These are phyloP conservation scores for Penicillium nordicum DNA, from an alignment of 2,329 filamentous ascomycete genomes.

Conservation along the genomic window DNA sequence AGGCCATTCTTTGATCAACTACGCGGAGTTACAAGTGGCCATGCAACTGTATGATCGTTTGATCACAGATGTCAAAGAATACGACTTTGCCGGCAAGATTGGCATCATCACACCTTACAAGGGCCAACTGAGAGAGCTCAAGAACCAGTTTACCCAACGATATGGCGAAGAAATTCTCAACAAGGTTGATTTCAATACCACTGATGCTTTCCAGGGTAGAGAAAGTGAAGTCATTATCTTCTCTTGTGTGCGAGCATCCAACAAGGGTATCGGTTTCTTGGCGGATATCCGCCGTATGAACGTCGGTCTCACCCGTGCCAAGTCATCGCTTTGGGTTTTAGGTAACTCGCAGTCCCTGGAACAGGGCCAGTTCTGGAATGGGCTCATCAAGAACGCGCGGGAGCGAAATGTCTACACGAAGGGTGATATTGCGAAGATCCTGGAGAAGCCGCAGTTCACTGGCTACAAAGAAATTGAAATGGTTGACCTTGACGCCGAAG, in stretches of 20 bases:
- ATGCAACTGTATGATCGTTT: constrained; percentile 80
- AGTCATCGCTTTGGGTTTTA: constrained; percentile 93
- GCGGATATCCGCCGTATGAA: constrained; percentile 99
- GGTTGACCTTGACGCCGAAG: constrained; percentile 32
- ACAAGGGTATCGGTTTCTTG: constrained; percentile 96
- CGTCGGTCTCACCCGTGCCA: constrained; percentile 92
- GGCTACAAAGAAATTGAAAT: constrained; percentile 46
- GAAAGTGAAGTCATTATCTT: constrained; percentile 99
- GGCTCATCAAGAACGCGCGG: constrained; percentile 78
- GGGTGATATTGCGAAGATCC: constrained; percentile 57
- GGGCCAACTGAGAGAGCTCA: constrained; percentile 79
- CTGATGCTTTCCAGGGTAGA: constrained; percentile 93
- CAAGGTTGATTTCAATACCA: constrained; percentile 94
- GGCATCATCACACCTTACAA: constrained; percentile 99
- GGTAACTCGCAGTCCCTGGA: constrained; percentile 84
- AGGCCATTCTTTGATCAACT: constrained; percentile 87
- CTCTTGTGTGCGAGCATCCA: constrained; percentile 90
- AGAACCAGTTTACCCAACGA: constrained; percentile 64
- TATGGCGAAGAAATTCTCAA: constrained; percentile 75
- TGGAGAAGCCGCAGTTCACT: constrained; percentile 52
- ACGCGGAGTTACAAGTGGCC: constrained; percentile 80
- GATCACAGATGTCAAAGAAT: constrained; percentile 64
- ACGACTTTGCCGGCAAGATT: constrained; percentile 76
- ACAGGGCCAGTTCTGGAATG: constrained; percentile 87
- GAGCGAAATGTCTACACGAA: constrained; percentile 71